Conservation (phyloP, 2,329 filamentous ascomycete genomes). For the Pleurostoma richardsiae region DNA sequence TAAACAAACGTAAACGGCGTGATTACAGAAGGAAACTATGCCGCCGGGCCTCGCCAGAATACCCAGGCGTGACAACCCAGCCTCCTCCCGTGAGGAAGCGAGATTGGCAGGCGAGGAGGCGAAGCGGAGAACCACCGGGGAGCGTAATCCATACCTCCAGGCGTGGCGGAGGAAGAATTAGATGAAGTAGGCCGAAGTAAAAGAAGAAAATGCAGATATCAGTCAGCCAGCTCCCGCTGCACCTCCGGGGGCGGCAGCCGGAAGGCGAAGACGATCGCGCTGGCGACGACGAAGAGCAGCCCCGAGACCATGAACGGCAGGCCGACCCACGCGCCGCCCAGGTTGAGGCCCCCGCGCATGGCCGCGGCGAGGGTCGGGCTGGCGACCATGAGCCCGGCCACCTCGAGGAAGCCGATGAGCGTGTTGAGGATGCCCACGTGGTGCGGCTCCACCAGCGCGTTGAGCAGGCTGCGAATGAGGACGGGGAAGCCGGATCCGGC, state of each 20-base stretch:
- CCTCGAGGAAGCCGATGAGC: conserved; percentile 44
- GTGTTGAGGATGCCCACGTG: conserved; percentile 51
- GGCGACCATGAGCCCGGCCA: conserved; percentile 38
- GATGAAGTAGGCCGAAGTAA: too few species aligned
- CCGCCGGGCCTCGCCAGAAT: background rate
- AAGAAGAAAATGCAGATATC: too few species aligned
- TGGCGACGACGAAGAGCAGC: conserved; percentile 20
- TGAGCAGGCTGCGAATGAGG: conserved; percentile 44
- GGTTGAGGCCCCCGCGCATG: conserved; percentile 36
- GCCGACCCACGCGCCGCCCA: conserved; percentile 43
- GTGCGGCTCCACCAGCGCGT: conserved; percentile 45
- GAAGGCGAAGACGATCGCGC: conserved; percentile 22
- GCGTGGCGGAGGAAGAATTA: background rate
- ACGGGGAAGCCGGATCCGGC: conserved; percentile 37
- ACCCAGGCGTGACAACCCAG: background rate
- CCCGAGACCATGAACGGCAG: conserved; percentile 40
- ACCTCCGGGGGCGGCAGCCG: conserved; percentile 9
- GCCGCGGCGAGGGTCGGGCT: conserved; percentile 41
- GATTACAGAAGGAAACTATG: background rate
- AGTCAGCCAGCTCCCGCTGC: background rate
- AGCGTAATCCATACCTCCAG: background rate
- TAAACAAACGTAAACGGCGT: background rate
- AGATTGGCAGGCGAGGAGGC: background rate
- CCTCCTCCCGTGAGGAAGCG: background rate
- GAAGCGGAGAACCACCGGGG: too few species aligned